Evolutionary conservation across 2,329 filamentous ascomycete species (phyloP).

Genomic region (Chaetomium olivaceum): DNA sequence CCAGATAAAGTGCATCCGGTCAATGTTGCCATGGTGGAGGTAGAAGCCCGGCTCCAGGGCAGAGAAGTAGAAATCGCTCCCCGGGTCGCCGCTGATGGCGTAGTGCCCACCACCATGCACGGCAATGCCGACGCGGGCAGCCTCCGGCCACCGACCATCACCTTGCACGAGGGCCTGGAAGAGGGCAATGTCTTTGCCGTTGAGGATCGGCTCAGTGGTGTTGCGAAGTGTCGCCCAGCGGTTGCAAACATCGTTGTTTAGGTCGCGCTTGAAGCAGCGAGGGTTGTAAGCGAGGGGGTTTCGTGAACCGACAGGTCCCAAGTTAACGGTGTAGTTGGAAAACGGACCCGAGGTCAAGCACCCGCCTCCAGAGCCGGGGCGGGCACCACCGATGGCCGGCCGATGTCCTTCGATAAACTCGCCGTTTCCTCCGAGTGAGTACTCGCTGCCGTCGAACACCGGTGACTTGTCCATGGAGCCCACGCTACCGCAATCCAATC

Average conservation of each 20-base stretch:
- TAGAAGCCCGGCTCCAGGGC: conserved; percentile 50
- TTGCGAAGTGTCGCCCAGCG: conserved; percentile 27
- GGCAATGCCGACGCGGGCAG: conserved; percentile 34
- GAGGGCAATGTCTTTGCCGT: conserved; percentile 34
- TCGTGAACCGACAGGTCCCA: conserved; percentile 34
- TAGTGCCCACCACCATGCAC: conserved; percentile 46
- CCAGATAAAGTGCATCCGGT: conserved; percentile 52
- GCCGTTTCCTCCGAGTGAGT: conserved; percentile 38
- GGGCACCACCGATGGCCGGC: conserved; percentile 24
- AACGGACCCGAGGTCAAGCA: conserved; percentile 37
- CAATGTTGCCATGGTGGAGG: conserved; percentile 49
- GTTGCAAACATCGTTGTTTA: conserved; percentile 26
- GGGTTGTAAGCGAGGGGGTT: conserved; percentile 39
- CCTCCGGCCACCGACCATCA: conserved; percentile 30
- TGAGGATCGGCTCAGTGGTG: conserved; percentile 38
- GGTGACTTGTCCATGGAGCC: conserved; percentile 39
- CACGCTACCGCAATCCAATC: conserved; percentile 33
- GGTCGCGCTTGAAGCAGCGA: conserved; percentile 40
- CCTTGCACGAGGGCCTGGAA: conserved; percentile 44
- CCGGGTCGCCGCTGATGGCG: conserved; percentile 49
- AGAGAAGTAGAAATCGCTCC: conserved; percentile 47
- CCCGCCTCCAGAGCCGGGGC: conserved; percentile 41
- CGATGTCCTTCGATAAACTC: conserved; percentile 30
- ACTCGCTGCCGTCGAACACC: conserved; percentile 46
- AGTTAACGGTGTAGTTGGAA: conserved; percentile 35